Conservation (phyloP, 495 filamentous ascomycete species). For the Clohesyomyces aquaticus region DNA sequence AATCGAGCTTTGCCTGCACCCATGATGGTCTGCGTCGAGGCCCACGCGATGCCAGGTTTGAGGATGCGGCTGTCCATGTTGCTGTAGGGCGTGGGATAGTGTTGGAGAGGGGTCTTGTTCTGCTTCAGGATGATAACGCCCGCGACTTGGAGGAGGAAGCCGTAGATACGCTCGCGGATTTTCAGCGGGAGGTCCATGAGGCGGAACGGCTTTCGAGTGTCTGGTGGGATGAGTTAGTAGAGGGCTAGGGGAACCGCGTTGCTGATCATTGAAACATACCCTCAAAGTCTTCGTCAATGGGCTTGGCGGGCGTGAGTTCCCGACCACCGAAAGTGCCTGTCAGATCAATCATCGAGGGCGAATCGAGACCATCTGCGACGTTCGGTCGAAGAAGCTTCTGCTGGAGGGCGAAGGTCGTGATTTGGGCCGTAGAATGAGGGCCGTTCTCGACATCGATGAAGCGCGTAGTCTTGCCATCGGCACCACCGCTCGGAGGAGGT, state of each 20-base stretch:
- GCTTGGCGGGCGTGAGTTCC: not conserved
- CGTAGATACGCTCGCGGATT: constrained; percentile 18
- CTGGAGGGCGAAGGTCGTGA: no score
- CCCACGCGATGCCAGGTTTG: constrained; percentile 19
- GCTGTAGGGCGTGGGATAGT: not conserved
- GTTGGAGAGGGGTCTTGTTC: constrained; percentile 6
- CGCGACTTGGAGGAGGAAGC: constrained; percentile 10
- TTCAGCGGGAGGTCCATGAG: constrained; percentile 21
- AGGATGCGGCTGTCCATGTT: not conserved
- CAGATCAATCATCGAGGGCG: no score
- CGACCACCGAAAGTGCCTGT: no score
- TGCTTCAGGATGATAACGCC: constrained; percentile 22
- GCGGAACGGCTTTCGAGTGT: not conserved
- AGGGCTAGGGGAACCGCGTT: not conserved
- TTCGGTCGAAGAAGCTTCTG: no score
- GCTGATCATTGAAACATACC: not conserved
- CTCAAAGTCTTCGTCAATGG: not conserved
- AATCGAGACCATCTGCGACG: no score
- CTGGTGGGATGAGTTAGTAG: not conserved
- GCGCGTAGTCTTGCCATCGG: not conserved
- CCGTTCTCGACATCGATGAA: no score
- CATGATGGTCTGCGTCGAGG: not conserved
- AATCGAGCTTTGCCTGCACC: constrained; percentile 4
- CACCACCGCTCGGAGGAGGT: not conserved
- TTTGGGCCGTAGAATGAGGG: no score